These are phyloP conservation scores for Acacia melanoxylon DNA, from an alignment of 306 rosid genomes.

Conservation along the genomic window DNA sequence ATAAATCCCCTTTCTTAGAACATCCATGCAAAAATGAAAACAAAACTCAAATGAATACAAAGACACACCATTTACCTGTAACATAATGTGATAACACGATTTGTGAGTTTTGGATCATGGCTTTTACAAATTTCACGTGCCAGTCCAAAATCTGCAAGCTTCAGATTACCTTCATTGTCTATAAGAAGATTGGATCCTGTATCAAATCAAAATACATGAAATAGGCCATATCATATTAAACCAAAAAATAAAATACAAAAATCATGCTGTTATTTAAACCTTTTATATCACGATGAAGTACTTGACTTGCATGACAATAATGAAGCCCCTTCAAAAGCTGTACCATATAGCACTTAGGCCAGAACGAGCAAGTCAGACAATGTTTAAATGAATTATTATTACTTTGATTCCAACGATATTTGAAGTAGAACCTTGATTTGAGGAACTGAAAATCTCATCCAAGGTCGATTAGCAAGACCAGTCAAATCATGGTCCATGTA, in stretches of 20 bases:
- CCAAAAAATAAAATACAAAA: background rate
- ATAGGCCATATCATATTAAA: background rate
- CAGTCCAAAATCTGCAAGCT: conserved; percentile 76
- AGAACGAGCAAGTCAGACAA: conserved; percentile 24
- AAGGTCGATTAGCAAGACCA: conserved; percentile 71
- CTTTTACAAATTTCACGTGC: conserved; percentile 55
- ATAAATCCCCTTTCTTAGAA: background rate
- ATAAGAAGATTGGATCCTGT: conserved; percentile 74
- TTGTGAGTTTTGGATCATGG: conserved; percentile 58
- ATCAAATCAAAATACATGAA: conserved; percentile 34
- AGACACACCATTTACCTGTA: conserved; percentile 47
- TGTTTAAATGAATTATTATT: background rate
- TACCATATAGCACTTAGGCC: conserved; percentile 63
- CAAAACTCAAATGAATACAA: background rate
- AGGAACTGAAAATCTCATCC: conserved; percentile 67
- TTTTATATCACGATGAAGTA: conserved; percentile 81
- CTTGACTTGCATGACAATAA: conserved; percentile 64
- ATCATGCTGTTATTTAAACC: conserved; percentile 35
- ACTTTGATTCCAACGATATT: conserved; percentile 5
- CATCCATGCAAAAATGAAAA: background rate
- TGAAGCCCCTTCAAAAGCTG: conserved; percentile 72
- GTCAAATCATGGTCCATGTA: conserved; percentile 82
- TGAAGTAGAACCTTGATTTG: conserved; percentile 56
- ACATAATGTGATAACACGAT: conserved; percentile 74
- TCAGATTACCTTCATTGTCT: conserved; percentile 71